Evolutionary conservation across 2,329 filamentous ascomycete genomes (phyloP).

Genomic region (Penicillium hesseltinei): DNA sequence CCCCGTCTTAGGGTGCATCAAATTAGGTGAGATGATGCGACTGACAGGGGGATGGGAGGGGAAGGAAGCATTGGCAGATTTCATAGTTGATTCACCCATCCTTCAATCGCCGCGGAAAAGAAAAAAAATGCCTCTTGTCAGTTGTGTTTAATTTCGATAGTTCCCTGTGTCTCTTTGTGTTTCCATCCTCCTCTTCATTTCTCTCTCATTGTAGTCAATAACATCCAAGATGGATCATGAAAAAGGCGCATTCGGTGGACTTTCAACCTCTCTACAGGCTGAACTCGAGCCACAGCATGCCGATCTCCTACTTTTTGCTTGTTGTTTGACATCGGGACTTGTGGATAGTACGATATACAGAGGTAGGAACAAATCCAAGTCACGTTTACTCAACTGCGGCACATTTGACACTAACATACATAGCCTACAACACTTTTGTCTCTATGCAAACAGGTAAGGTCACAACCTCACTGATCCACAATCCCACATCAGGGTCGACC

Average conservation of each 20-base stretch:
- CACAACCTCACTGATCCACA: not conserved
- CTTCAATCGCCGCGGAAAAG: not conserved
- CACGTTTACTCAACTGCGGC: not conserved
- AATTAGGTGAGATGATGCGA: not conserved
- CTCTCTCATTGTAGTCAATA: not conserved
- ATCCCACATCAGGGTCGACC: not conserved
- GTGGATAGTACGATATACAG: slow-evolving; percentile 34
- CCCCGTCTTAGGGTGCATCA: slow-evolving; percentile 8
- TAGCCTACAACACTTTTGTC: slow-evolving; percentile 46
- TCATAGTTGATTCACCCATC: not conserved
- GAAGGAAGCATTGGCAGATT: not conserved
- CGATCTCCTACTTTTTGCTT: slow-evolving; percentile 27
- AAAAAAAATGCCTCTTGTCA: not conserved
- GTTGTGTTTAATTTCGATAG: not conserved
- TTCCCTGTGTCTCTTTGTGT: not conserved
- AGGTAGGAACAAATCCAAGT: slow-evolving; percentile 12
- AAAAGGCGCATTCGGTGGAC: slow-evolving; percentile 1
- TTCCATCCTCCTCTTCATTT: not conserved
- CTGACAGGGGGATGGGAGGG: not conserved
- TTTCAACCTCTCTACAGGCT: slow-evolving; percentile 17
- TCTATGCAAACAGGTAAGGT: slow-evolving; percentile 39
- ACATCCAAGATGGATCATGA: slow-evolving; percentile 3
- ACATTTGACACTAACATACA: not conserved
- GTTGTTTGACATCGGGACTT: slow-evolving; percentile 30
- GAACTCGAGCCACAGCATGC: slow-evolving; percentile 26